These are phyloP conservation scores for Salvia rosmarinus DNA, from an alignment of 257 asterid species.

Conservation along the genomic window DNA sequence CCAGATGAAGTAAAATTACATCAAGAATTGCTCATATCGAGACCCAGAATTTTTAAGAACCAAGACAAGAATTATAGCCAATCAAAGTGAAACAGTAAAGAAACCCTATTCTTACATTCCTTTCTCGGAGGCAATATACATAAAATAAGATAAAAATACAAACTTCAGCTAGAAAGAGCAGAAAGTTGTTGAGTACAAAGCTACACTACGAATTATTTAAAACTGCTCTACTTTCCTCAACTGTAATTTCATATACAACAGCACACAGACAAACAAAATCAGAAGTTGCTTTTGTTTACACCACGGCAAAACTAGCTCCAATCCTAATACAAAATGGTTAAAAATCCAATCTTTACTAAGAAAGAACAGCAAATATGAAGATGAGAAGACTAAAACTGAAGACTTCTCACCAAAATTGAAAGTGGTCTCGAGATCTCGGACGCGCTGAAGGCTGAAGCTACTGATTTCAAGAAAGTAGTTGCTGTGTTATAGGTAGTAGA, in stretches of 20 bases:
- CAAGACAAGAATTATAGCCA: conserved; percentile 12
- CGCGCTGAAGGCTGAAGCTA: conserved; percentile 20
- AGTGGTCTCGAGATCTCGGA: conserved; percentile 36
- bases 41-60: conserved; percentile 25
- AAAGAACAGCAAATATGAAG: background rate
- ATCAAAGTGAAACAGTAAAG: conserved; percentile 5
- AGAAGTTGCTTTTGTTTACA: conserved; percentile 13
- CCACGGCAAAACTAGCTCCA: conserved; percentile 11
- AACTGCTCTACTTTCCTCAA: background rate
- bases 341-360: conserved; percentile 23
- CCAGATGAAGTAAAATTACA: conserved; percentile 25
- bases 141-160: conserved; percentile 7
- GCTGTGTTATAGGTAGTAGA: background rate
- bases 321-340: background rate
- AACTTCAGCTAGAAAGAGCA: conserved; percentile 1
- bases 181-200: background rate
- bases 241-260: conserved; percentile 5
- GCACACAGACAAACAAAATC: conserved; percentile 2
- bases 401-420: conserved; percentile 35
- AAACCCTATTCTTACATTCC: conserved; percentile 10
- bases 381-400: background rate
- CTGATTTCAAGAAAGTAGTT: conserved; percentile 23
- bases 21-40: conserved; percentile 20
- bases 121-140: background rate
- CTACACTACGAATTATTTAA: background rate